phyloP scores from a whole-genome alignment of 1,284 basidiomycete genomes.

The Melampsora larici-populina region DNA sequence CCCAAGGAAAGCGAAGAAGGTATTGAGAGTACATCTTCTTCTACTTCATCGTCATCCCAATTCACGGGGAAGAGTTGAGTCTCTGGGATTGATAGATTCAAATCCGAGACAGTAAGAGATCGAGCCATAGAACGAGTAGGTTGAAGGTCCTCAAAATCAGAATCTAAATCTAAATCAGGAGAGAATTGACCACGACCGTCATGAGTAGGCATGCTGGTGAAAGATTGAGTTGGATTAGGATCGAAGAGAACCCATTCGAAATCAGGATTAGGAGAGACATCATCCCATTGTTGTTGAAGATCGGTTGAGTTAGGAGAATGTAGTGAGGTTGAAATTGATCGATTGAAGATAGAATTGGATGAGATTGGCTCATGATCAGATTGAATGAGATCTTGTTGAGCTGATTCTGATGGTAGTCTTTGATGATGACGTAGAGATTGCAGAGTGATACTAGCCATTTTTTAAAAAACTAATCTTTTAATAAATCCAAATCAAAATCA shows the following conservation, averaged over 20 bases:
- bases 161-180: background rate
- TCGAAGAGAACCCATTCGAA: background rate
- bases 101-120: background rate
- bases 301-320: background rate
- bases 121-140: background rate
- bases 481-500: too few relatives aligned
- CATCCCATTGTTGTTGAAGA: background rate
- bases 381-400: background rate
- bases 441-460: background rate
- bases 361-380: too few relatives aligned
- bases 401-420: background rate
- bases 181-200: background rate
- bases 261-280: slow-evolving; percentile 1
- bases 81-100: background rate
- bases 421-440: background rate
- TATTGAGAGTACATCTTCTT: background rate
- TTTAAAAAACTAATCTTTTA: too few relatives aligned
- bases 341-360: background rate
- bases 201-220: background rate
- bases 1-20: background rate
- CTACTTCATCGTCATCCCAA: background rate
- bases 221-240: background rate
- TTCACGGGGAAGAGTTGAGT: background rate
- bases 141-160: background rate
- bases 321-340: background rate